Percentiles rank a stretch among this genome's conserved stretches.
These are phyloP conservation scores for Aegilops bicornis DNA, from an alignment of 176 grass and related monocot species.

Conservation along the genomic window DNA sequence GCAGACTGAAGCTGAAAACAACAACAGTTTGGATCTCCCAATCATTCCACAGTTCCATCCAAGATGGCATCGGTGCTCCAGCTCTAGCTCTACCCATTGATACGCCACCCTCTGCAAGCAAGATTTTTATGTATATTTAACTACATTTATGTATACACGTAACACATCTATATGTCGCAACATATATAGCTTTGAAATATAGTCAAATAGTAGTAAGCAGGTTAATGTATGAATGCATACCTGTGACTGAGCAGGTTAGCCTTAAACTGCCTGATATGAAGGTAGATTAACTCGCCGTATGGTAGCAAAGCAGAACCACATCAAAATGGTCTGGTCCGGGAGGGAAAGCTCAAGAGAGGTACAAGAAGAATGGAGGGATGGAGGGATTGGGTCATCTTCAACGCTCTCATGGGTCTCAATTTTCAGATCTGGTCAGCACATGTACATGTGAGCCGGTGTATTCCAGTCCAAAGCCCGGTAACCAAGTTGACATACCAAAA, in stretches of 20 bases:
- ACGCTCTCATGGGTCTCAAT: too few relatives aligned
- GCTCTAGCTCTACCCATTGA: neutral
- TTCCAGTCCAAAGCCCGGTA: too few relatives aligned
- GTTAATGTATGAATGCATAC: neutral
- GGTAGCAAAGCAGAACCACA: neutral
- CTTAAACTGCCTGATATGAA: neutral
- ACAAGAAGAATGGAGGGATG: neutral
- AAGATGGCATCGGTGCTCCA: neutral
- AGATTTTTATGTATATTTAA: neutral
- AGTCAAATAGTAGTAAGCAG: neutral
- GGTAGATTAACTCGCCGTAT: neutral
- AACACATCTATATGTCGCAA: neutral
- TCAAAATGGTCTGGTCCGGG: neutral
- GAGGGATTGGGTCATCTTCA: neutral
- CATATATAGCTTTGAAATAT: neutral
- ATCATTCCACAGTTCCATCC: neutral
- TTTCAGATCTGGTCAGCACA: too few relatives aligned
- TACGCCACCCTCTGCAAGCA: neutral
- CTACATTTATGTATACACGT: neutral
- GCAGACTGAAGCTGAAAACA: neutral
- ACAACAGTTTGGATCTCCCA: neutral
- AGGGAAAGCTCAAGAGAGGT: neutral
- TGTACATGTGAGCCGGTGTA: too few relatives aligned
- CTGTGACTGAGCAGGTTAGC: neutral
- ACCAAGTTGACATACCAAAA: too few relatives aligned